Conservation (phyloP, 441 rosid species). For the Viola pubescens region DNA sequence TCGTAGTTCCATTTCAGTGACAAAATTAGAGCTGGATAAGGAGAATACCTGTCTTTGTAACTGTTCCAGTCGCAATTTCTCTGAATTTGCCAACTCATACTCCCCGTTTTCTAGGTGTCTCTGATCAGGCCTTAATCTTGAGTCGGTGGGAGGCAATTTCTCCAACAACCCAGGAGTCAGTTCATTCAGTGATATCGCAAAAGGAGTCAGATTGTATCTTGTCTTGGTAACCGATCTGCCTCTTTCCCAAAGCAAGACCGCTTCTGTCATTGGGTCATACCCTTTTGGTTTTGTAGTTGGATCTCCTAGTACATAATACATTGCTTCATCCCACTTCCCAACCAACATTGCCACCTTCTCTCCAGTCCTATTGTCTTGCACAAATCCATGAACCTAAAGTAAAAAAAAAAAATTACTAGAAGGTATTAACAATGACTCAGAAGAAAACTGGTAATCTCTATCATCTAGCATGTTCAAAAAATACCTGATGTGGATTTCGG, state of each 20-base stretch:
- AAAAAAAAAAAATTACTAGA: too few relatives aligned
- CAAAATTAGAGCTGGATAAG: slow-evolving; percentile 6
- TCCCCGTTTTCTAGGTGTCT: slow-evolving; percentile 90
- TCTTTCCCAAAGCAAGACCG: slow-evolving; percentile 85
- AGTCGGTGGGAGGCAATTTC: slow-evolving; percentile 86
- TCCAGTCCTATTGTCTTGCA: slow-evolving; percentile 84
- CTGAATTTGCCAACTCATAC: slow-evolving; percentile 83
- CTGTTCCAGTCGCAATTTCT: slow-evolving; percentile 90
- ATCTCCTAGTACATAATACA: slow-evolving; percentile 89
- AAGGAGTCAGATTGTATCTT: slow-evolving; percentile 85
- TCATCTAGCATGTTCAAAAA: slow-evolving; percentile 2
- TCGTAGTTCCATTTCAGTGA: not conserved
- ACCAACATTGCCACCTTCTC: slow-evolving; percentile 89
- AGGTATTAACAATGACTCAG: too few relatives aligned
- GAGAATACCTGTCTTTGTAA: slow-evolving; percentile 83
- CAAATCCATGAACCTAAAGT: slow-evolving; percentile 86
- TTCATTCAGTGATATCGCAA: slow-evolving; percentile 85
- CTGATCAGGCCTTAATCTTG: slow-evolving; percentile 95
- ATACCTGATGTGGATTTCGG: slow-evolving; percentile 92
- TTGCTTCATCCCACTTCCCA: slow-evolving; percentile 96
- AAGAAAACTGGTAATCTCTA: too few relatives aligned
- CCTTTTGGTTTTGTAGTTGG: slow-evolving; percentile 81
- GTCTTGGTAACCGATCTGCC: slow-evolving; percentile 61
- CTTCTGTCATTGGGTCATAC: slow-evolving; percentile 93
- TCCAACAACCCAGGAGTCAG: slow-evolving; percentile 58